These are phyloP conservation scores for Solioccasus polychromus DNA, from an alignment of 768 basidiomycete genomes.

Conservation along the genomic window DNA sequence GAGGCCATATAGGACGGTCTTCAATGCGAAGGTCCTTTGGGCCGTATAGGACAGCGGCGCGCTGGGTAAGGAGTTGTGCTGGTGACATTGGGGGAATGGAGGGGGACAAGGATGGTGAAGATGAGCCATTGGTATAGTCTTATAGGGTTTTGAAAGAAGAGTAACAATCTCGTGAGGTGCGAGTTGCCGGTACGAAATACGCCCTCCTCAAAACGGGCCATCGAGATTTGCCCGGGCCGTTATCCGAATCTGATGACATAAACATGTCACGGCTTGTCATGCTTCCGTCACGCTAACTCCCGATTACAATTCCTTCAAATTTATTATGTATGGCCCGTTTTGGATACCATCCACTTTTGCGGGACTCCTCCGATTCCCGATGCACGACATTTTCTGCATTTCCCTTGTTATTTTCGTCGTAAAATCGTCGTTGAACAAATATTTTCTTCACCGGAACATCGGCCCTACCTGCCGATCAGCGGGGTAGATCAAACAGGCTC, in stretches of 20 bases:
- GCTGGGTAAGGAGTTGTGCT: slow-evolving; percentile 51
- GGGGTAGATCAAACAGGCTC: slow-evolving; percentile 22
- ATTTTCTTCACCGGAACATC: slow-evolving; percentile 21
- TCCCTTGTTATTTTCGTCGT: slow-evolving; percentile 7
- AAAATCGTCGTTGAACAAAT: not conserved
- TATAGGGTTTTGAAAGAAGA: slow-evolving; percentile 33
- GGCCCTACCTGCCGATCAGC: slow-evolving; percentile 32
- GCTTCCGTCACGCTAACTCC: slow-evolving; percentile 21
- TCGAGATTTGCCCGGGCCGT: slow-evolving; percentile 31
- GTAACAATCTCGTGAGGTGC: slow-evolving; percentile 36
- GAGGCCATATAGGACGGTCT: slow-evolving; percentile 68
- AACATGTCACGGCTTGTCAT: slow-evolving; percentile 23
- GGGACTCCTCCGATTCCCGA: slow-evolving; percentile 11
- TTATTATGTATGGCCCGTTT: slow-evolving; percentile 21
- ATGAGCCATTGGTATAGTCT: slow-evolving; percentile 27
- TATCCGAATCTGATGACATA: slow-evolving; percentile 29
- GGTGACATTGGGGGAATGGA: slow-evolving; percentile 38
- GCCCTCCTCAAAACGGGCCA: slow-evolving; percentile 18
- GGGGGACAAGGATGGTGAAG: slow-evolving; percentile 23
- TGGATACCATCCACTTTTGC: slow-evolving; percentile 13
- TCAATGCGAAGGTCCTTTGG: slow-evolving; percentile 81
- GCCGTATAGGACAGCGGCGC: slow-evolving; percentile 80
- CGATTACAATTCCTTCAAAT: slow-evolving; percentile 25
- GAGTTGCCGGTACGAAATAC: slow-evolving; percentile 26
- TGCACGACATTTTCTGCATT: slow-evolving; percentile 11